Conservation (phyloP, 495 filamentous ascomycete species). For the Bathelium albidoporum region DNA sequence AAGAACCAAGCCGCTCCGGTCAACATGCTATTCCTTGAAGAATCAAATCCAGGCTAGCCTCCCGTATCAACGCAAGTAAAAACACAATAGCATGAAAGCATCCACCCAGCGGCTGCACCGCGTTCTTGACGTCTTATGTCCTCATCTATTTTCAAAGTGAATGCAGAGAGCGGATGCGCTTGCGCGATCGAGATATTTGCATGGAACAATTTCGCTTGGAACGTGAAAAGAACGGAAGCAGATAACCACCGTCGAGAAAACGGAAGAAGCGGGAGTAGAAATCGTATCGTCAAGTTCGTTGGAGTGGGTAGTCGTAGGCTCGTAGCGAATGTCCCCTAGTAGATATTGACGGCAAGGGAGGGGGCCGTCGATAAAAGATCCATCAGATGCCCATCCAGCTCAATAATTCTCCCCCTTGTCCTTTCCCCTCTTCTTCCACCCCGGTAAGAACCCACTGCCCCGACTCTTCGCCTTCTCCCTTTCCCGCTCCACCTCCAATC, state of each 20-base stretch:
- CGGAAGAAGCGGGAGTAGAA: not conserved
- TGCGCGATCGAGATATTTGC: too few species aligned
- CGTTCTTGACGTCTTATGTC: too few species aligned
- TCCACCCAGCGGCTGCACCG: too few species aligned
- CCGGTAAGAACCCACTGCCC: slow-evolving; percentile 17
- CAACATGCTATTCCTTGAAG: too few species aligned
- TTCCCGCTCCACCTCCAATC: slow-evolving; percentile 17
- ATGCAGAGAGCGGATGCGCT: too few species aligned
- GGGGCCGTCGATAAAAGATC: too few species aligned
- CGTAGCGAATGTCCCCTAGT: not conserved
- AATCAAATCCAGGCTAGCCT: not conserved
- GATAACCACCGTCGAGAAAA: not conserved
- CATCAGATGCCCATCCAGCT: not conserved
- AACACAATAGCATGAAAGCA: too few species aligned
- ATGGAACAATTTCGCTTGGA: not conserved
- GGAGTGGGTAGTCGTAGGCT: too few species aligned
- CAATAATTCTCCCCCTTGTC: slow-evolving; percentile 7
- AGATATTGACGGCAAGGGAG: not conserved
- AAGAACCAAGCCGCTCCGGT: too few species aligned
- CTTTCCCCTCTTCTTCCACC: slow-evolving; percentile 19
- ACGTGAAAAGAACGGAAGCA: not conserved
- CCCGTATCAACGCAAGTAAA: too few species aligned
- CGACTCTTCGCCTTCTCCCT: slow-evolving; percentile 29
- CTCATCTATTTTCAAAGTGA: too few species aligned
- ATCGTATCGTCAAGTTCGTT: not conserved